phyloP scores from a whole-genome alignment of 257 asterid species.

The Solanum dulcamara region DNA sequence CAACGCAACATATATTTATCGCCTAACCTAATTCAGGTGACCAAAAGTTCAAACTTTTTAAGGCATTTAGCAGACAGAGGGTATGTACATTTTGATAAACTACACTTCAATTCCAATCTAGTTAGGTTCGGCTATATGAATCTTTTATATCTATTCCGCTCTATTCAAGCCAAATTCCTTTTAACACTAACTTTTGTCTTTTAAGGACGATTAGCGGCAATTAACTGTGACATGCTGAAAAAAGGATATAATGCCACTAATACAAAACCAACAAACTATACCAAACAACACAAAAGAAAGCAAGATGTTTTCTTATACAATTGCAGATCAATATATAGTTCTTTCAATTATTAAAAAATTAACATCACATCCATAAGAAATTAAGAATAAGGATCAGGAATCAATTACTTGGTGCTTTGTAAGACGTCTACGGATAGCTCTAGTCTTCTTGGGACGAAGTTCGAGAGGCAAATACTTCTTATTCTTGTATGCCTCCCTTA shows the following conservation, averaged over 20 bases:
- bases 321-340: not conserved
- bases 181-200: not conserved
- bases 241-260: not conserved
- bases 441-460: not conserved
- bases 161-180: not conserved
- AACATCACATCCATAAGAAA: not conserved
- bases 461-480: constrained; percentile 39
- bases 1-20: no score
- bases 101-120: not conserved
- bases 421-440: constrained; percentile 45
- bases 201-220: not conserved
- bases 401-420: constrained; percentile 54
- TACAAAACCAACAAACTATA: not conserved
- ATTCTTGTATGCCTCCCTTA: constrained; percentile 56
- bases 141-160: not conserved
- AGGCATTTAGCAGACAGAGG: no score
- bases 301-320: not conserved
- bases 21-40: no score
- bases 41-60: no score
- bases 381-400: not conserved
- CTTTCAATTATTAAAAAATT: not conserved
- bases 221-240: not conserved
- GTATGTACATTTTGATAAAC: not conserved
- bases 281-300: not conserved
- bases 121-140: not conserved